Evolutionary conservation across 495 filamentous ascomycete genomes (phyloP), one percentile per base, ranked within the genome.

Genomic region (Penicillium longicatenatum): DNA sequence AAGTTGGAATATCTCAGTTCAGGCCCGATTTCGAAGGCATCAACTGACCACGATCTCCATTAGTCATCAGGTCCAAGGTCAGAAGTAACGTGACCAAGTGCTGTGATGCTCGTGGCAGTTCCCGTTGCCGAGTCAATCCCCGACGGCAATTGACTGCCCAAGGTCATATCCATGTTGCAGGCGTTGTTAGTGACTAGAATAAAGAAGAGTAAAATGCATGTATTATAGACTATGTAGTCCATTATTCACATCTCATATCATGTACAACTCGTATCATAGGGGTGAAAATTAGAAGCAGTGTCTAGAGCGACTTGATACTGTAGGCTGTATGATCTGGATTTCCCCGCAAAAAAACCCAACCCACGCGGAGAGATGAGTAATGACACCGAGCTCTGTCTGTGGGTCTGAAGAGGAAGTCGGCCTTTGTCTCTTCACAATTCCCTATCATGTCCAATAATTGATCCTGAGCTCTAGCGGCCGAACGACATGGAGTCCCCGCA

Each of bases 141-240:
- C 66, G 59, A 65, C 70, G 70, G 70, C 56, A 59, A 71, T 61
- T 70, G 66, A 64, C 33, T 48, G 6, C 16, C 12, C 17, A 48
- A 31, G 10, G 7, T n/a, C 19, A 45, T 45, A 20, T 9, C 42
- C 42, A 45, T 21, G 16, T 1, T 4, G 26, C 3, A 26, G 26
- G 26, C 26, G 7, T 2, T 26, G n/a, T n/a, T n/a, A n/a, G n/a
- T n/a, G n/a, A n/a, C n/a, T n/a, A n/a, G n/a, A n/a, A n/a, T n/a
- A n/a, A n/a, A n/a, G n/a, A n/a, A n/a, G n/a, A n/a, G n/a, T n/a
- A n/a, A n/a, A n/a, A n/a, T n/a, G n/a, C n/a, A n/a, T n/a, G n/a
- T n/a, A n/a, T n/a, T n/a, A n/a, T n/a, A n/a, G n/a, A n/a, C n/a
- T n/a, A n/a, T n/a, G n/a, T n/a, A n/a, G n/a, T n/a, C n/a, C n/a